Conservation (phyloP, 2,329 filamentous ascomycete species). For the Ramularia endophylla region DNA sequence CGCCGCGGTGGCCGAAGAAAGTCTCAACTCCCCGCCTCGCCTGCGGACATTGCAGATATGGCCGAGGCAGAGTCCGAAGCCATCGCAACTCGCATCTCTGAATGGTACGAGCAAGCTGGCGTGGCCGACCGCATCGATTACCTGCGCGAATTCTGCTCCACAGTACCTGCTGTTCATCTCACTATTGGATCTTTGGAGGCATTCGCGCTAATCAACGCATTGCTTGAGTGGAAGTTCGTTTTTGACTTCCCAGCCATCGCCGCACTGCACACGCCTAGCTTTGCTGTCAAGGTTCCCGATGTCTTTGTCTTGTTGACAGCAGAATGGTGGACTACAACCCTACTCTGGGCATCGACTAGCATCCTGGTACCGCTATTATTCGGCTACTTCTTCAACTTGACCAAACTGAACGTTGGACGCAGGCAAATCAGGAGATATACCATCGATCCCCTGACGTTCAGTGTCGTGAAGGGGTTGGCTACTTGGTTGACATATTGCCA, state of each 20-base stretch:
- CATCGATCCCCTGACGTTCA: constrained; percentile 85
- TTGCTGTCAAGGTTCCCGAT: constrained; percentile 65
- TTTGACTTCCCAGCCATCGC: constrained; percentile 62
- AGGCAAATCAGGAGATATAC: constrained; percentile 47
- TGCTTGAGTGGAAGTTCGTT: constrained; percentile 66
- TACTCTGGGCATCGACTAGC: constrained; percentile 69
- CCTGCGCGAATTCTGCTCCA: constrained; percentile 65
- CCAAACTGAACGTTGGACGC: constrained; percentile 44
- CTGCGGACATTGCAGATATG: constrained; percentile 67
- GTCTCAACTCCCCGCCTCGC: constrained; percentile 59
- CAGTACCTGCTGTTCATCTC: constrained; percentile 65
- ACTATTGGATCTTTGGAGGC: constrained; percentile 65
- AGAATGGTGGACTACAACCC: constrained; percentile 67
- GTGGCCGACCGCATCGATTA: constrained; percentile 60
- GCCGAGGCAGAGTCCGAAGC: constrained; percentile 66
- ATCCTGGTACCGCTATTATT: constrained; percentile 62
- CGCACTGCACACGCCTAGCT: constrained; percentile 33
- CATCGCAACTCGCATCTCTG: constrained; percentile 59
- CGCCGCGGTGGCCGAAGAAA: constrained; percentile 13
- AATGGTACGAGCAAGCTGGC: constrained; percentile 59
- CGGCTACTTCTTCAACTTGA: constrained; percentile 90
- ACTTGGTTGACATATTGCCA: constrained; percentile 75
- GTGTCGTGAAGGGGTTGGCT: constrained; percentile 76
- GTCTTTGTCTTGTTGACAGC: constrained; percentile 69
- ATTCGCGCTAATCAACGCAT: constrained; percentile 60